Percentiles rank a stretch among this genome's conserved stretches.
phyloP scores from a whole-genome alignment of 805 yeast genomes.

The Yamadazyma sp. region DNA sequence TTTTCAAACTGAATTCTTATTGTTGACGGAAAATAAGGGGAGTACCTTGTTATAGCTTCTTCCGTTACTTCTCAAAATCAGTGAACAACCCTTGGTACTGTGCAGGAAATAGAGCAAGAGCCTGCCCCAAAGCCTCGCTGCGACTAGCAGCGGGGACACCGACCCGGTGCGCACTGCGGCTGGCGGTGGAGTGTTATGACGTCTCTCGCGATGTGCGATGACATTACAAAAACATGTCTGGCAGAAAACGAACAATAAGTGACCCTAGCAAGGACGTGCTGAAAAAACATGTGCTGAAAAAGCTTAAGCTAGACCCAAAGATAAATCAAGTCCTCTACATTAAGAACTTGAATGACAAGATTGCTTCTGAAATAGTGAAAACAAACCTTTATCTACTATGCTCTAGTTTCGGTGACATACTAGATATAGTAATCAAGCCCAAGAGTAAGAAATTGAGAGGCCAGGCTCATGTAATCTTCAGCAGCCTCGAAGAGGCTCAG shows the following conservation, averaged over 20 bases:
- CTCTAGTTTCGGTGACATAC: slow-evolving; percentile 63
- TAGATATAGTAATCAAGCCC: slow-evolving; percentile 44
- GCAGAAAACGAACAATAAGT: slow-evolving; percentile 6
- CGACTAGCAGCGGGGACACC: too few species aligned
- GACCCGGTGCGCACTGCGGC: too few species aligned
- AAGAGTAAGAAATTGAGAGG: slow-evolving; percentile 53
- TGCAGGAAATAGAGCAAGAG: slow-evolving; percentile 8
- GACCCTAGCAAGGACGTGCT: too few species aligned
- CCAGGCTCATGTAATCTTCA: slow-evolving; percentile 63
- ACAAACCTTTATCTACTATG: slow-evolving; percentile 59
- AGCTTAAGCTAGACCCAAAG: slow-evolving; percentile 5
- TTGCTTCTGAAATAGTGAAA: slow-evolving; percentile 44
- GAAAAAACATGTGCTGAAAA: background rate
- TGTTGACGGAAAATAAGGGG: too few species aligned
- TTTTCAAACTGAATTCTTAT: too few species aligned
- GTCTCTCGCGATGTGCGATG: slow-evolving; percentile 1
- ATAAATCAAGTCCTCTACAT: slow-evolving; percentile 52
- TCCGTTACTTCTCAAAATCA: slow-evolving; percentile 4
- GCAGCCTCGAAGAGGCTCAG: slow-evolving; percentile 49
- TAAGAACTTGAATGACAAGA: slow-evolving; percentile 58
- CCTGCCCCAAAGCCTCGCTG: too few species aligned
- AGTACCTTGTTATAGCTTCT: too few species aligned
- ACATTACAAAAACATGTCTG: background rate
- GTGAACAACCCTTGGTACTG: background rate
- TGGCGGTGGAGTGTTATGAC: background rate